Evolutionary conservation across 805 yeast species (phyloP).

Genomic region (Grigorovia jiainica): DNA sequence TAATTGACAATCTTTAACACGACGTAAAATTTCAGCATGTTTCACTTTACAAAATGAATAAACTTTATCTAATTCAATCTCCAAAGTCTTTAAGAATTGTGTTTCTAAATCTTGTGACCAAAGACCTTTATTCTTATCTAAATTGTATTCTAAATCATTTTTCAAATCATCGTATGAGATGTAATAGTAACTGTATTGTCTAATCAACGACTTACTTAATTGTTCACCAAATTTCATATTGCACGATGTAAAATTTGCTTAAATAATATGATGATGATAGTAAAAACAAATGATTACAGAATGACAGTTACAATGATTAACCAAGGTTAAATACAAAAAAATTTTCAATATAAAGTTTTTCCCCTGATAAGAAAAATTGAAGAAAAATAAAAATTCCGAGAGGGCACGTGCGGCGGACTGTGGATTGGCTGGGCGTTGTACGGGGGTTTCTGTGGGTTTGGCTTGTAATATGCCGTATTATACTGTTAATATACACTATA

Average conservation of each 20-base stretch:
- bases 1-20: slow-evolving; percentile 74
- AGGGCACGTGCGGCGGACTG: too few species aligned
- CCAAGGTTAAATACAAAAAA: neutral
- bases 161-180: slow-evolving; percentile 87
- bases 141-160: slow-evolving; percentile 61
- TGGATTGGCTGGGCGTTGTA: too few species aligned
- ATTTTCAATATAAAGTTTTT: too few species aligned
- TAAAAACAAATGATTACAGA: too few species aligned
- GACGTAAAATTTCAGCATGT: slow-evolving; percentile 71
- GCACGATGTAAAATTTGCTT: too few species aligned
- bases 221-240: slow-evolving; percentile 94
- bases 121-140: slow-evolving; percentile 39
- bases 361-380: too few species aligned
- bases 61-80: slow-evolving; percentile 84
- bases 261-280: too few species aligned
- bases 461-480: too few species aligned
- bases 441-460: too few species aligned
- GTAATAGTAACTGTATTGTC: slow-evolving; percentile 85
- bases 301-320: slow-evolving; percentile 4
- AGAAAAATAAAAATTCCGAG: too few species aligned
- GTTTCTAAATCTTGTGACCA: slow-evolving; percentile 83
- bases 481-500: too few species aligned
- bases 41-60: slow-evolving; percentile 85
- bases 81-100: slow-evolving; percentile 63
- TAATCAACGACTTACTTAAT: slow-evolving; percentile 76